Conservation (phyloP, 208 protist species). For the Naegleria lovaniensis region DNA sequence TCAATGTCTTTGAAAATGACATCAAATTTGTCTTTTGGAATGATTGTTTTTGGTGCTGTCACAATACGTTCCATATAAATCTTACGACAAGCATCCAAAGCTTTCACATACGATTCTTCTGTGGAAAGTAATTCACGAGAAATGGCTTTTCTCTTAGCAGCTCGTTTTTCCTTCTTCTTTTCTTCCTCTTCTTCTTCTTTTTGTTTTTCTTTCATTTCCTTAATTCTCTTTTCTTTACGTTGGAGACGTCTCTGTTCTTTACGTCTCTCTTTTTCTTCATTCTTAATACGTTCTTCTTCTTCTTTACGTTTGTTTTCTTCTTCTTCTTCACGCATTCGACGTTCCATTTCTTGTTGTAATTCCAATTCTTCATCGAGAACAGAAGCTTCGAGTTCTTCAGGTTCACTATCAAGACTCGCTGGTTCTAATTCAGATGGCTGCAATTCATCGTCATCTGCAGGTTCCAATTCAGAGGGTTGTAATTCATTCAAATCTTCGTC, state of each 20-base stretch:
- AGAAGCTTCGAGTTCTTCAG: not conserved
- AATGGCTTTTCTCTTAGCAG: not conserved
- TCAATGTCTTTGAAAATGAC: constrained; percentile 1
- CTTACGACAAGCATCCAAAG: not conserved
- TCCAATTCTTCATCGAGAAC: not conserved
- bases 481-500: not conserved
- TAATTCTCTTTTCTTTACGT: not conserved
- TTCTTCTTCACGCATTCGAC: not conserved
- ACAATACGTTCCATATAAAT: not conserved
- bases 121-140: not conserved
- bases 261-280: not conserved
- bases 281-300: not conserved
- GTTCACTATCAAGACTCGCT: not conserved
- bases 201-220: not conserved
- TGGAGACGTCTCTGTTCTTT: not conserved
- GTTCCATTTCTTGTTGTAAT: not conserved
- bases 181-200: not conserved
- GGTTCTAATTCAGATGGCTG: not conserved
- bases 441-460: not conserved
- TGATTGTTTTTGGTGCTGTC: not conserved
- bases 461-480: constrained; percentile 13
- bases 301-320: not conserved
- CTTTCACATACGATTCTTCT: not conserved
- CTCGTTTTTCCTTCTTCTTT: not conserved
- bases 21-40: constrained; percentile 20